These are phyloP conservation scores for Zoysia japonica DNA, from an alignment of 176 grass and related monocot genomes.

Conservation along the genomic window DNA sequence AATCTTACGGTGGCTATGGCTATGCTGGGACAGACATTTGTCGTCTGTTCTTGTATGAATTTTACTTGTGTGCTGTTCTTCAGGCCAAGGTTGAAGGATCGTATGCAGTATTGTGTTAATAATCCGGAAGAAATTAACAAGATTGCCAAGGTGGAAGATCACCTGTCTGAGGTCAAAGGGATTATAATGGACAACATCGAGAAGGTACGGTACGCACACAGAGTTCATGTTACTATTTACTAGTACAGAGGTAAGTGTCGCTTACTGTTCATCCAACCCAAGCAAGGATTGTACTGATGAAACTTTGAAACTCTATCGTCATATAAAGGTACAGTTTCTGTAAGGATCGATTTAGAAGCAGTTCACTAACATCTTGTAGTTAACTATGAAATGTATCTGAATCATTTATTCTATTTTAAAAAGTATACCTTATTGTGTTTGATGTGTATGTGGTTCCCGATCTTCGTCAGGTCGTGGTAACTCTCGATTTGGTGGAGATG, in stretches of 20 bases:
- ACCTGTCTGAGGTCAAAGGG: conserved; percentile 87
- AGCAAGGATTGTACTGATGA: not conserved
- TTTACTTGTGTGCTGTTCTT: not conserved
- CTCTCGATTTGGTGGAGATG: too few species aligned
- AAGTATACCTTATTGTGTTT: not conserved
- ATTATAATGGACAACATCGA: conserved; percentile 99
- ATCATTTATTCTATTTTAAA: not conserved
- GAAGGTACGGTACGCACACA: conserved; percentile 49
- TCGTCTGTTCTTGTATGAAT: not conserved
- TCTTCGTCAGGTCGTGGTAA: too few species aligned
- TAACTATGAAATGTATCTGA: not conserved
- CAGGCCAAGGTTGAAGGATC: conserved; percentile 79
- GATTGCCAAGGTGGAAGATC: conserved; percentile 89
- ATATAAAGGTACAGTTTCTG: not conserved
- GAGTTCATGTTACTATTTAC: not conserved
- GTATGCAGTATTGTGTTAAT: conserved; percentile 89
- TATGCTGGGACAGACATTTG: not conserved
- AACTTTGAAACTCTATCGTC: not conserved
- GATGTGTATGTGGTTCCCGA: too few species aligned
- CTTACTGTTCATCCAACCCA: not conserved
- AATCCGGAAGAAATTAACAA: conserved; percentile 96
- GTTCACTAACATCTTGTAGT: not conserved
- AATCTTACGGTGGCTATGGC: too few species aligned
- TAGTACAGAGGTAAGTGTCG: not conserved
- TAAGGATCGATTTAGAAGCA: not conserved